A percentile compares a stretch with the other conserved stretches of the same genome.
These are phyloP conservation scores for Cryphonectria naterciae DNA, from an alignment of 2,329 filamentous ascomycete species.

Conservation along the genomic window DNA sequence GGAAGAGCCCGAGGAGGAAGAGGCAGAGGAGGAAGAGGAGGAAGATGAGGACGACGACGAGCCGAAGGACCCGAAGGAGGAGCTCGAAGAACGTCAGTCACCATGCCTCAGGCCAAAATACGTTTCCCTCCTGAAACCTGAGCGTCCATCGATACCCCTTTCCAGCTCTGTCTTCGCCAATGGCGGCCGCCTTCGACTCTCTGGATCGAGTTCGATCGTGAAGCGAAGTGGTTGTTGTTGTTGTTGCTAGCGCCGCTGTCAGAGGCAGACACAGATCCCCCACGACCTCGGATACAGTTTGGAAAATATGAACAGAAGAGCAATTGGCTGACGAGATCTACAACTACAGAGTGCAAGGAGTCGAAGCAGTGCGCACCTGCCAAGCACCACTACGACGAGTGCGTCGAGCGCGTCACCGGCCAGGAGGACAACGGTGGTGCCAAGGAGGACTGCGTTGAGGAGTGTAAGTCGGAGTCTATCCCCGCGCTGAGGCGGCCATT, in stretches of 20 bases:
- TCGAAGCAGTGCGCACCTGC: conserved; percentile 80
- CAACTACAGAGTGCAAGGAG: conserved; percentile 79
- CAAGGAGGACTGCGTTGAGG: conserved; percentile 97
- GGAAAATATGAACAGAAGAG: not conserved
- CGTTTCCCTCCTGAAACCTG: not conserved
- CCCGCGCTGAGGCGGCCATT: too few species aligned
- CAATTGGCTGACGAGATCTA: conserved; percentile 24
- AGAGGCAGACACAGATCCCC: not conserved
- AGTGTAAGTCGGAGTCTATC: conserved; percentile 72
- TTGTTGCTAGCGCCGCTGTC: conserved; percentile 1
- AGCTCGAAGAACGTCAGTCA: conserved; percentile 86
- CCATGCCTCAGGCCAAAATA: not conserved
- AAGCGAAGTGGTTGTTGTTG: not conserved
- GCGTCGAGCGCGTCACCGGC: conserved; percentile 86
- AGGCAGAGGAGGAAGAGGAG: conserved; percentile 66
- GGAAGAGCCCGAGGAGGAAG: conserved; percentile 41
- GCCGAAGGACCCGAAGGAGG: conserved; percentile 82
- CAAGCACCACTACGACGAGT: conserved; percentile 99
- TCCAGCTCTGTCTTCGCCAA: not conserved
- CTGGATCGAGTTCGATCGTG: not conserved
- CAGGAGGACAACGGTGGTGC: conserved; percentile 69
- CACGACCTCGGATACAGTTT: not conserved
- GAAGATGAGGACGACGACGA: conserved; percentile 86
- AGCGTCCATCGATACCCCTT: not conserved
- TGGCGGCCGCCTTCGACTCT: not conserved